Evolutionary conservation across 306 rosid species (phyloP), one percentile per base, ranked within the genome.

Genomic region (Casuarina equisetifolia): DNA sequence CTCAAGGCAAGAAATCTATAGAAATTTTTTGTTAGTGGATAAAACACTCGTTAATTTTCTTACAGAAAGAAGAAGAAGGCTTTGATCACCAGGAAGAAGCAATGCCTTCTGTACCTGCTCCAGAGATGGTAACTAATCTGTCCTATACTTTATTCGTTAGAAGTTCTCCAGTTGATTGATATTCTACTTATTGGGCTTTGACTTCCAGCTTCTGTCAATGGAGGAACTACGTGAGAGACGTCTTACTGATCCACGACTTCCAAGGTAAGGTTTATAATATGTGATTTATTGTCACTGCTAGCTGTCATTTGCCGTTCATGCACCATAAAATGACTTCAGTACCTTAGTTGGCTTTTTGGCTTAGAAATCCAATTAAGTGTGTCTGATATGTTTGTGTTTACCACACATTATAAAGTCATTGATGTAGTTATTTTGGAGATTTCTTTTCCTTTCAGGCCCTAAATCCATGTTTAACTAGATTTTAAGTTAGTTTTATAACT

Each of bases 221-320:
- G 98, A 95, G 79, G 98, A 89, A 85, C 80, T 95, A 53, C 88
- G 93, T 3, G 89, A 95, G 78, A 90, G 79, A 69, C 97, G 97
- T 55, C 88, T 95, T 63, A 88, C 84, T 55, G 92, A 95, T 79
- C 96, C 98, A 13, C 87, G 83, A 73, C 91, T 95, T 84, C 98
- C 97, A 42, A 86, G 97, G 98, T 92, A 78, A 74, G 76, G 43
- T 78, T 74, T 53, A 69, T 70, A 42, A 19, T 9, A 5, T 46
- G 5, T 38, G 4, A 15, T 69, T 66, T 66, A 35, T 44, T 19
- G 45, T 1, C 10, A 3, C 49, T 72, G 36, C 36, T 69, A 11
- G 52, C 51, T 59, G 19, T 51, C 15, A 9, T 10, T 25, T 25
- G 32, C 32, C 48, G 6, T 38, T 64, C 39, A 15, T 39, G 46